Conservation (phyloP, 2,329 filamentous ascomycete species). For the Furcasterigmium furcatum region DNA sequence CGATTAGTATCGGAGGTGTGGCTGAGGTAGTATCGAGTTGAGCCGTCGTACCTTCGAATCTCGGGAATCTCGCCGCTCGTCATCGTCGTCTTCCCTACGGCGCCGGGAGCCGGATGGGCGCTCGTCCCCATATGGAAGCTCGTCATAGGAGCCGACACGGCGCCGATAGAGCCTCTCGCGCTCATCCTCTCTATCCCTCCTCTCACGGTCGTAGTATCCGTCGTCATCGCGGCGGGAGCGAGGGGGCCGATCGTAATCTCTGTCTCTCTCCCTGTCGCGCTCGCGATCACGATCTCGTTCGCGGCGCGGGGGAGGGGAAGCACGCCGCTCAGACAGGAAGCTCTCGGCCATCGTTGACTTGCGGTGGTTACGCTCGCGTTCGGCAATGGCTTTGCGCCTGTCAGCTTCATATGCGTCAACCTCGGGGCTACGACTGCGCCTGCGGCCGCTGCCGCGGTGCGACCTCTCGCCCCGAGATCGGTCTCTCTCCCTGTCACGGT, state of each 20-base stretch:
- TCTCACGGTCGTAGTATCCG: slow-evolving; percentile 78
- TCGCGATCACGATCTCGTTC: slow-evolving; percentile 29
- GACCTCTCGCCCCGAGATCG: slow-evolving; percentile 58
- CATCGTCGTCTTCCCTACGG: slow-evolving; percentile 75
- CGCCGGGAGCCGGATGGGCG: slow-evolving; percentile 64
- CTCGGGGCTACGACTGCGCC: slow-evolving; percentile 85
- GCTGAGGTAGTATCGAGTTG: neutral
- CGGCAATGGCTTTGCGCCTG: slow-evolving; percentile 86
- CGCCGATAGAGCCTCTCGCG: slow-evolving; percentile 85
- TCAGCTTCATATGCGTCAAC: slow-evolving; percentile 94
- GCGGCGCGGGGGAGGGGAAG: slow-evolving; percentile 37
- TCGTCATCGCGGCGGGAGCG: slow-evolving; percentile 59
- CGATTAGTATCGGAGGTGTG: slow-evolving; percentile 19
- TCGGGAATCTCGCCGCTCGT: slow-evolving; percentile 63
- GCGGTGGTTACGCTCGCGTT: slow-evolving; percentile 89
- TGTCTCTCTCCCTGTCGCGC: slow-evolving; percentile 36
- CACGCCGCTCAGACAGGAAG: slow-evolving; percentile 41
- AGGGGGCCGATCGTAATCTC: slow-evolving; percentile 46
- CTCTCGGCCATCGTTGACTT: slow-evolving; percentile 70
- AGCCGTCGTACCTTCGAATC: slow-evolving; percentile 58
- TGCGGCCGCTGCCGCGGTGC: slow-evolving; percentile 60
- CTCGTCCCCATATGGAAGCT: slow-evolving; percentile 86
- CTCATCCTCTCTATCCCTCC: slow-evolving; percentile 84
- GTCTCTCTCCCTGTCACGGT: slow-evolving; percentile 55
- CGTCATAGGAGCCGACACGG: slow-evolving; percentile 76